Evolutionary conservation across 305 asterid genomes (phyloP).

Genomic region (Rubia tinctorum): DNA sequence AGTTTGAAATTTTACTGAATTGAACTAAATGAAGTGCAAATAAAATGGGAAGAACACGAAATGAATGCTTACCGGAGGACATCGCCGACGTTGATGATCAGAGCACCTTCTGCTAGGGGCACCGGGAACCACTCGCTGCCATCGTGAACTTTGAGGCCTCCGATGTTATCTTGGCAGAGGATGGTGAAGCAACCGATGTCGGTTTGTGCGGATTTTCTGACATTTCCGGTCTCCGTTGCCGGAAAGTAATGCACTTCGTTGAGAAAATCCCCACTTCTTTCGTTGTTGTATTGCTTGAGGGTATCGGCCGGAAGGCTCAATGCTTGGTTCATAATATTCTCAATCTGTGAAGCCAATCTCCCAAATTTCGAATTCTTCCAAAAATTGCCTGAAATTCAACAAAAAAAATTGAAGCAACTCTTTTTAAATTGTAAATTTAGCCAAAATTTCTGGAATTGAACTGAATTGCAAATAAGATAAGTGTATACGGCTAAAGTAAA

Average conservation of each 20-base stretch:
- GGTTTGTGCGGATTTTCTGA: constrained; percentile 34
- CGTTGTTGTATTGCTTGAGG: constrained; percentile 37
- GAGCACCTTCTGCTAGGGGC: constrained; percentile 25
- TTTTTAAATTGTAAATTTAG: too few relatives aligned
- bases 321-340: constrained; percentile 40
- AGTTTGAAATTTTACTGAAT: background rate
- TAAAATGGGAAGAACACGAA: background rate
- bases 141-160: constrained; percentile 44
- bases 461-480: too few relatives aligned
- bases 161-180: constrained; percentile 45
- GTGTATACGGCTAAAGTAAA: too few relatives aligned
- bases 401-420: too few relatives aligned
- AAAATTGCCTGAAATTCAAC: constrained; percentile 20
- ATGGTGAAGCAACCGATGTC: constrained; percentile 41
- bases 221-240: constrained; percentile 31
- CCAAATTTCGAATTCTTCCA: constrained; percentile 33
- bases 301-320: constrained; percentile 40
- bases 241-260: constrained; percentile 36
- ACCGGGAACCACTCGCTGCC: constrained; percentile 41
- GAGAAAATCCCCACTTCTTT: constrained; percentile 42
- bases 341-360: constrained; percentile 28
- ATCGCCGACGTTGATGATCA: constrained; percentile 40
- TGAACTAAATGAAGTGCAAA: too few relatives aligned
- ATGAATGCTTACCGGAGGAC: constrained; percentile 28
- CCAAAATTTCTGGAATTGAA: too few relatives aligned